These are phyloP conservation scores for Ustilago tritici DNA, from an alignment of 1,284 basidiomycete species.

Conservation along the genomic window DNA sequence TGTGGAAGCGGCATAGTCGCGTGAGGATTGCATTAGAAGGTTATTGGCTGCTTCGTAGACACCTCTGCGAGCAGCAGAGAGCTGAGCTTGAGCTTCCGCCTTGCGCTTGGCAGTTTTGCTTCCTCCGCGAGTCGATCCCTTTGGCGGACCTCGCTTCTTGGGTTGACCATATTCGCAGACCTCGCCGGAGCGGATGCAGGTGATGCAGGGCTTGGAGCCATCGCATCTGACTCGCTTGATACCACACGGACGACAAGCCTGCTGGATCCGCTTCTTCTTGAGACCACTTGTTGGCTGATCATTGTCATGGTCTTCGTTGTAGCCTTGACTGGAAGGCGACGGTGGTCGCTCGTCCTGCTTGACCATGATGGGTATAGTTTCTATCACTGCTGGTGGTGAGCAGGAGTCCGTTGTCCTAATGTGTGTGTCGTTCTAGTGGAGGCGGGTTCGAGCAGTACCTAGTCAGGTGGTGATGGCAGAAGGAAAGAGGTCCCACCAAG, in stretches of 20 bases:
- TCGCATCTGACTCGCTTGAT: conserved; percentile 61
- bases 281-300: conserved; percentile 26
- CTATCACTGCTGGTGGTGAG: background rate
- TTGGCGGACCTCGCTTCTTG: conserved; percentile 61
- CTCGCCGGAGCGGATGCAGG: conserved; percentile 53
- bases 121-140: conserved; percentile 55
- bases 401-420: background rate
- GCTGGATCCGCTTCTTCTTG: conserved; percentile 59
- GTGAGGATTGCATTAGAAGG: conserved; percentile 27
- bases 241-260: conserved; percentile 58
- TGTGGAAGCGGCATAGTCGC: conserved; percentile 16
- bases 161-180: conserved; percentile 57
- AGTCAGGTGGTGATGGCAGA: background rate
- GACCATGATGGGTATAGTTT: conserved; percentile 9
- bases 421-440: background rate
- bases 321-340: conserved; percentile 9
- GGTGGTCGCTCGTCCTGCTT: background rate
- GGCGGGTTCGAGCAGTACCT: background rate
- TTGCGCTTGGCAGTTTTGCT: conserved; percentile 41
- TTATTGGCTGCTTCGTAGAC: conserved; percentile 22
- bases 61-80: conserved; percentile 11
- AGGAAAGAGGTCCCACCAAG: background rate
- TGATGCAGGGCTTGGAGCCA: conserved; percentile 52
- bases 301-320: conserved; percentile 25
- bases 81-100: conserved; percentile 15